Evolutionary conservation across 805 yeast genomes (phyloP).

Genomic region (Kluyveromyces lactis): DNA sequence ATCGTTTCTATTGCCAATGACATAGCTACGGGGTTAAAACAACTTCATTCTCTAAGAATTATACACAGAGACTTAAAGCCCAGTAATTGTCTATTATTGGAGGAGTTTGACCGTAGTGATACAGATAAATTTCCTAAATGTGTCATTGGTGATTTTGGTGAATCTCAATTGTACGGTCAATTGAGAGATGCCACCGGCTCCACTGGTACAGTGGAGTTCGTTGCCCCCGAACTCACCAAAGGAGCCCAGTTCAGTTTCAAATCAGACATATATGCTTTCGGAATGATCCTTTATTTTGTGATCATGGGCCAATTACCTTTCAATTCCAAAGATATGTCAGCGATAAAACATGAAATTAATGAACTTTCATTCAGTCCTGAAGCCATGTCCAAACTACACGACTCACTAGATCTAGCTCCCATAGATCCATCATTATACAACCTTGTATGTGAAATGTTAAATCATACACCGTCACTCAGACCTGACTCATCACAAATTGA

Average conservation of each 20-base stretch:
- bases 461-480: slow-evolving; percentile 1
- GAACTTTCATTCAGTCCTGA: slow-evolving; percentile 21
- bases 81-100: slow-evolving; percentile 62
- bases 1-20: slow-evolving; percentile 63
- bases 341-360: slow-evolving; percentile 30
- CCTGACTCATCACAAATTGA: not conserved
- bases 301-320: slow-evolving; percentile 69
- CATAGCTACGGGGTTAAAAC: slow-evolving; percentile 59
- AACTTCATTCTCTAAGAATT: slow-evolving; percentile 64
- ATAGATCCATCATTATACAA: slow-evolving; percentile 27
- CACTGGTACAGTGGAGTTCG: slow-evolving; percentile 82
- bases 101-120: slow-evolving; percentile 17
- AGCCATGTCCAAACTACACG: slow-evolving; percentile 13
- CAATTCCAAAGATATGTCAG: slow-evolving; percentile 16
- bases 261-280: slow-evolving; percentile 77
- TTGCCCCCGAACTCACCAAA: slow-evolving; percentile 74
- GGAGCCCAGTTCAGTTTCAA: slow-evolving; percentile 52
- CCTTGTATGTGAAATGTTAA: slow-evolving; percentile 24
- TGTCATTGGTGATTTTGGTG: slow-evolving; percentile 84
- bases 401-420: slow-evolving; percentile 11
- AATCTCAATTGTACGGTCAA: slow-evolving; percentile 68
- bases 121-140: slow-evolving; percentile 48
- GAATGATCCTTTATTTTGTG: slow-evolving; percentile 70
- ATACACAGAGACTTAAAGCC: slow-evolving; percentile 90
- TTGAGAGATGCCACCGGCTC: slow-evolving; percentile 63